Conservation (phyloP, 352 stramenopile species). For the Thalassiosira hispida region DNA sequence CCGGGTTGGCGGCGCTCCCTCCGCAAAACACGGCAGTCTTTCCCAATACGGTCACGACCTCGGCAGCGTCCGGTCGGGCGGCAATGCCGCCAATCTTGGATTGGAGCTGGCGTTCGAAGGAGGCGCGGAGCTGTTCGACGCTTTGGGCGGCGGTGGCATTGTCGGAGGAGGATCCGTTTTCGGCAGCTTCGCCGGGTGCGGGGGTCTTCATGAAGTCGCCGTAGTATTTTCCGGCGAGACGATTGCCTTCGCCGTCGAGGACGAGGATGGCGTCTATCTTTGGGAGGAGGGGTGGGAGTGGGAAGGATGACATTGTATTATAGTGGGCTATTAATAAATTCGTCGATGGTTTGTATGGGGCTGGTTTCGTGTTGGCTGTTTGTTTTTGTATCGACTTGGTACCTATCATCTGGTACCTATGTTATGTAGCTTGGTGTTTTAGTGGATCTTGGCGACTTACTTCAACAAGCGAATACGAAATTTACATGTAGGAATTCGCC, state of each 20-base stretch:
- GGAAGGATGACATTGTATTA: slow-evolving; percentile 20
- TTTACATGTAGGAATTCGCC: too few relatives aligned
- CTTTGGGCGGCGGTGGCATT: slow-evolving; percentile 27
- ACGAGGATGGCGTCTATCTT: slow-evolving; percentile 84
- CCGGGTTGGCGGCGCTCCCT: slow-evolving; percentile 25
- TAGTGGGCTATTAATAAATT: too few relatives aligned
- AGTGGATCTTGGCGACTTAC: too few relatives aligned
- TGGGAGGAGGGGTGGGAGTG: slow-evolving; percentile 72
- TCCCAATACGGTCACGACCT: slow-evolving; percentile 76
- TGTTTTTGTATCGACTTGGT: too few relatives aligned
- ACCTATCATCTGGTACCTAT: too few relatives aligned
- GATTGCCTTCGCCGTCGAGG: slow-evolving; percentile 78
- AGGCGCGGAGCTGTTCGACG: slow-evolving; percentile 63
- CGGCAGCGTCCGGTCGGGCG: slow-evolving; percentile 71
- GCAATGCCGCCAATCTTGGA: slow-evolving; percentile 75
- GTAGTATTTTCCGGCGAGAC: slow-evolving; percentile 84
- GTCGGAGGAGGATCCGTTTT: slow-evolving; percentile 11
- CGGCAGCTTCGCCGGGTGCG: background rate
- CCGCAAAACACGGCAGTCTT: slow-evolving; percentile 78
- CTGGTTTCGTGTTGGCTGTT: too few relatives aligned
- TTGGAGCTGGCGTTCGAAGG: slow-evolving; percentile 78
- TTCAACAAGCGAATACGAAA: too few relatives aligned
- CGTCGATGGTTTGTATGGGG: too few relatives aligned
- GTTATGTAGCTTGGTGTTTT: too few relatives aligned
- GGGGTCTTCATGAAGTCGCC: slow-evolving; percentile 70